Evolutionary conservation across 495 filamentous ascomycete genomes (phyloP).

Genomic region (Polyplosphaeria fusca): DNA sequence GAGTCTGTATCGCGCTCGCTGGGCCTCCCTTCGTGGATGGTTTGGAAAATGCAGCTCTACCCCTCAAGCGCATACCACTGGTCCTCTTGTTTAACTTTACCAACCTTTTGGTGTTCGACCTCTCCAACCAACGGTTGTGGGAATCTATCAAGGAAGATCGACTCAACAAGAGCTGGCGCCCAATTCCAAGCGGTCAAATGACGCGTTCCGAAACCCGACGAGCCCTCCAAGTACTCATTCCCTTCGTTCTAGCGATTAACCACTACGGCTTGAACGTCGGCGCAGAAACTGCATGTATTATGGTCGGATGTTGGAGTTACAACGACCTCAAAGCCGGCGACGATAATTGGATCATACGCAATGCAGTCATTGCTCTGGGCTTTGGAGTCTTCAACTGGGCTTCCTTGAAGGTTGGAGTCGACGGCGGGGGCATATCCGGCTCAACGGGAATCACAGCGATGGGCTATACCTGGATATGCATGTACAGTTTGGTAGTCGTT

Average conservation of each 20-base stretch:
- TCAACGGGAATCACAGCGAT: not conserved
- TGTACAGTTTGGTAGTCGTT: conserved; percentile 7
- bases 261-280: not conserved
- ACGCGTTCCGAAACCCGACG: not conserved
- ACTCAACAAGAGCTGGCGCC: conserved; percentile 20
- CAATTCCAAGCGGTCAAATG: conserved; percentile 9
- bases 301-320: conserved; percentile 10
- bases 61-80: not conserved
- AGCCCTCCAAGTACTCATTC: not conserved
- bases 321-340: conserved; percentile 23
- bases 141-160: conserved; percentile 5
- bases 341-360: conserved; percentile 4
- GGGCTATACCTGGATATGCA: conserved; percentile 10
- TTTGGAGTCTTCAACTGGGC: not conserved
- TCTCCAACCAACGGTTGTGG: conserved; percentile 19
- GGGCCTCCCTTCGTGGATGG: not conserved
- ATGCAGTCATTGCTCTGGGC: conserved; percentile 14
- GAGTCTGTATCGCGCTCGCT: not conserved
- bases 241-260: not conserved
- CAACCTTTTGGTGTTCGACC: conserved; percentile 16
- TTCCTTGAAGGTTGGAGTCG: not conserved
- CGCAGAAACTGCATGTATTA: not conserved
- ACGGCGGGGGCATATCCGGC: too few species aligned
- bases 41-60: not conserved
- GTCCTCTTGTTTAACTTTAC: not conserved